Percentiles rank a stretch among this genome's conserved stretches.
Evolutionary conservation across 2,329 filamentous ascomycete species (phyloP).

Genomic region (Arthrobotrys conoides): DNA sequence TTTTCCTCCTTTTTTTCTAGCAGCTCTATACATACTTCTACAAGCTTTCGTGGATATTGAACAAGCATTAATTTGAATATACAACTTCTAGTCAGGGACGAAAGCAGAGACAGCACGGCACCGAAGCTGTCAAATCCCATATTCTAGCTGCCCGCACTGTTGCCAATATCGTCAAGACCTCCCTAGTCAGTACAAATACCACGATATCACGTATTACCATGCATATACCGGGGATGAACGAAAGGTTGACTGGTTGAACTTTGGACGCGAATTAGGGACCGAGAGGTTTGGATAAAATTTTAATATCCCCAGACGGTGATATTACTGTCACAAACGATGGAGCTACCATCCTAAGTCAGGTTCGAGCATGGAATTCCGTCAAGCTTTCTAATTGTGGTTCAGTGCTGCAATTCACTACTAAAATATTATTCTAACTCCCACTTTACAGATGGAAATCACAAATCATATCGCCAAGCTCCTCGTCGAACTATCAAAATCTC

Average conservation of each 20-base stretch:
- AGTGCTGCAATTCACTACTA: not conserved
- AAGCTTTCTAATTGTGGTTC: not conserved
- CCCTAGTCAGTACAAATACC: slow-evolving; percentile 73
- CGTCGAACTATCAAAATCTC: slow-evolving; percentile 96
- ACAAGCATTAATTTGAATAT: slow-evolving; percentile 59
- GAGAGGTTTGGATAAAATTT: slow-evolving; percentile 96
- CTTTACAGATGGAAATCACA: slow-evolving; percentile 89
- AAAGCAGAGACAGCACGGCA: slow-evolving; percentile 97
- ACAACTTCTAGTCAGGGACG: slow-evolving; percentile 81
- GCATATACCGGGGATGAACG: slow-evolving; percentile 7
- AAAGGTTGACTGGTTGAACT: slow-evolving; percentile 60
- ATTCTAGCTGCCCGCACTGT: slow-evolving; percentile 97
- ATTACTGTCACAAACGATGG: slow-evolving; percentile 99
- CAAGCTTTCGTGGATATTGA: slow-evolving; percentile 7
- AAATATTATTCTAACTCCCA: slow-evolving; percentile 29
- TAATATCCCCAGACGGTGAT: slow-evolving; percentile 98
- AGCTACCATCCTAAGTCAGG: slow-evolving; percentile 90
- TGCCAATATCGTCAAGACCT: slow-evolving; percentile 96
- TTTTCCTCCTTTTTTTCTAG: slow-evolving; percentile 63
- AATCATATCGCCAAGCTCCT: slow-evolving; percentile 98
- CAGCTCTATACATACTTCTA: slow-evolving; percentile 4
- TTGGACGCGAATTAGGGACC: slow-evolving; percentile 74
- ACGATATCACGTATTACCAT: slow-evolving; percentile 26
- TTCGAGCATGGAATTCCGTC: slow-evolving; percentile 62
- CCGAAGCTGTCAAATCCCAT: slow-evolving; percentile 97